Evolutionary conservation across 2,329 filamentous ascomycete species (phyloP).

Genomic region (Aspergillaceae sp.): DNA sequence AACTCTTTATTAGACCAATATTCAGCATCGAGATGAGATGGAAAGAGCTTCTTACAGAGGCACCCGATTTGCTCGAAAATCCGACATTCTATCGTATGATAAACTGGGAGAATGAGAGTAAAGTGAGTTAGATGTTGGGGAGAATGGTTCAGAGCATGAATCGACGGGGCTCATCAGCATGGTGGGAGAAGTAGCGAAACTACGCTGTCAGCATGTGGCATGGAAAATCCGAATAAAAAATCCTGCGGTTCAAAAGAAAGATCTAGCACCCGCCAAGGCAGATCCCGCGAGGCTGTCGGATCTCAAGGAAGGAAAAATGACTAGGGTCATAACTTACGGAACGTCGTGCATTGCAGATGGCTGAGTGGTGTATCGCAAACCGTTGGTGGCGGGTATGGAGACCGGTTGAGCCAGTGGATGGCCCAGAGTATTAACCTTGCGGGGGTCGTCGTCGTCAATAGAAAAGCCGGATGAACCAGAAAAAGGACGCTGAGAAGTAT

Average conservation of each 20-base stretch:
- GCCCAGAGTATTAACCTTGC: slow-evolving; percentile 43
- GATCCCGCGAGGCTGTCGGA: slow-evolving; percentile 2
- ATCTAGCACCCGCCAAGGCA: not conserved
- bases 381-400: slow-evolving; percentile 40
- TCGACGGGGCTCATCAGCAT: slow-evolving; percentile 45
- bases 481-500: slow-evolving; percentile 28
- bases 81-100: slow-evolving; percentile 31
- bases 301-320: slow-evolving; percentile 1
- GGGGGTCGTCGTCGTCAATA: slow-evolving; percentile 40
- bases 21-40: not conserved
- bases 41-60: slow-evolving; percentile 28
- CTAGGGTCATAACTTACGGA: slow-evolving; percentile 43
- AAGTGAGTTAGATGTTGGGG: slow-evolving; percentile 22
- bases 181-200: slow-evolving; percentile 43
- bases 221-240: too few relatives aligned
- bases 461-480: slow-evolving; percentile 26
- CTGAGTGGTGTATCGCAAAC: slow-evolving; percentile 45
- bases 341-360: slow-evolving; percentile 44
- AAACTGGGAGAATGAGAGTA: slow-evolving; percentile 27
- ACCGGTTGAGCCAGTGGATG: slow-evolving; percentile 38
- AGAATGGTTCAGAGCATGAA: slow-evolving; percentile 39
- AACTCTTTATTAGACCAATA: slow-evolving; percentile 9
- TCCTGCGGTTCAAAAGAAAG: too few relatives aligned
- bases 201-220: slow-evolving; percentile 19
- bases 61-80: slow-evolving; percentile 24